Evolutionary conservation across 2,329 filamentous ascomycete genomes (phyloP), one percentile per base, ranked within the genome.

Genomic region (Talaromyces sp.): DNA sequence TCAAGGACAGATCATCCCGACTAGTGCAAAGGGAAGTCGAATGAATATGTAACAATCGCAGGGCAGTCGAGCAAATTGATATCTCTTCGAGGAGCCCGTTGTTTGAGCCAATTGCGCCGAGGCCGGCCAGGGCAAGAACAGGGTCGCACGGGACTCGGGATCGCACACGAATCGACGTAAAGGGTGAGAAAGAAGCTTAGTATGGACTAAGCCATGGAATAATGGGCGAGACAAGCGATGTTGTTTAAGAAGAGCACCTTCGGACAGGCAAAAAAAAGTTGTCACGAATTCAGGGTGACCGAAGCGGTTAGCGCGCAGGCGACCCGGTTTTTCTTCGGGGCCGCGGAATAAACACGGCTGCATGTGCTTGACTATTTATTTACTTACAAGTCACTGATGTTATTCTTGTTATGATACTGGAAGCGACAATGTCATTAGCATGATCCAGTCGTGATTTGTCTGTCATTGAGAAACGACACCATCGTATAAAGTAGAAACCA

Each of bases 191-290:
- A 19, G 3, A 12, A n/a, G 35, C 12, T 26, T 52, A 21, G 48
- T 14, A 27, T 52, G 26, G 21, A 29, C 48, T 26, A 52, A 26
- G 19, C 48, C 24, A 52, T 29, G 14, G 24, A 14, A 6, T 26
- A 14, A 51, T 52, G 26, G 48, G 17, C 27, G 24, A 29, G 24
- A 52, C 26, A 9, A 27, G 48, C 48, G 26, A 52, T 26, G 35
- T 17, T 52, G 48, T 46, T 3, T 19, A 46, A 46, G n/a, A 21
- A 46, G 24, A 29, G 14, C 11, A 29, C 11, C 9, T 19, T 29
- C n/a, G n/a, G 53, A 24, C 53, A 55, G 24, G 48, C 48, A 55
- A 55, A 55, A 55, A 55, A 55, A 54, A 55, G 53, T 55, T 46
- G 43, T 24, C 43, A 46, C 21, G 43, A 46, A 19, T 6, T 6